Percentiles rank a stretch among this genome's conserved stretches.
phyloP scores from a whole-genome alignment of 306 rosid genomes.

The Cucumis hystrix region DNA sequence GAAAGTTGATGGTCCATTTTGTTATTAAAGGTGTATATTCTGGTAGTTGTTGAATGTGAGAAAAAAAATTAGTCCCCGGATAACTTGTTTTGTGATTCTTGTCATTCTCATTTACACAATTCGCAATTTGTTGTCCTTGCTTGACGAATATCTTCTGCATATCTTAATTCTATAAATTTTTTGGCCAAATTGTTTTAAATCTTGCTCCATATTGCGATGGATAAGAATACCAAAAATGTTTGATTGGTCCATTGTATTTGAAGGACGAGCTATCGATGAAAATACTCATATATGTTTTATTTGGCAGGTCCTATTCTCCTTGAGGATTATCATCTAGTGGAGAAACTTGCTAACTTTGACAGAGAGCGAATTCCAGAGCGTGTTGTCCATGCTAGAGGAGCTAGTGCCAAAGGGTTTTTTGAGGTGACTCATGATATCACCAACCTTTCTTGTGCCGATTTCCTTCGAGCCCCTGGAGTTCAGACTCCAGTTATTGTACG shows the following conservation, averaged over 20 bases:
- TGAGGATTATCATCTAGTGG: conserved; percentile 91
- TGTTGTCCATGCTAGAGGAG: conserved; percentile 97
- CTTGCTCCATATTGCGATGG: background rate
- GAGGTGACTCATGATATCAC: conserved; percentile 90
- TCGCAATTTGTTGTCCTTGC: background rate
- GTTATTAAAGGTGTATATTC: background rate
- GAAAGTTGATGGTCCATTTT: background rate
- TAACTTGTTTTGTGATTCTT: background rate
- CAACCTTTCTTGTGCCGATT: conserved; percentile 82
- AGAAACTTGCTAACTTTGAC: conserved; percentile 77
- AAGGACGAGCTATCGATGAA: background rate
- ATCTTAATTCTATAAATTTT: background rate
- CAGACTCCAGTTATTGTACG: conserved; percentile 93
- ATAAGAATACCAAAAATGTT: background rate
- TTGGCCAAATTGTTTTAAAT: background rate
- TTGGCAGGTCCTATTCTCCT: conserved; percentile 84
- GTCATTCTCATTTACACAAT: background rate
- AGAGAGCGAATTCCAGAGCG: conserved; percentile 91
- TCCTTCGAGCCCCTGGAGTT: conserved; percentile 90
- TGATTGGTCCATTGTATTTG: background rate
- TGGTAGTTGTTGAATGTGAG: background rate
- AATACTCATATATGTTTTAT: background rate
- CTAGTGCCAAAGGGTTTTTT: conserved; percentile 98
- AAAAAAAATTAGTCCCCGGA: background rate
- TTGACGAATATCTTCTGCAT: background rate